Evolutionary conservation across 2,329 filamentous ascomycete species (phyloP), one percentile per base, ranked within the genome.

Genomic region (Colletotrichum musicola): DNA sequence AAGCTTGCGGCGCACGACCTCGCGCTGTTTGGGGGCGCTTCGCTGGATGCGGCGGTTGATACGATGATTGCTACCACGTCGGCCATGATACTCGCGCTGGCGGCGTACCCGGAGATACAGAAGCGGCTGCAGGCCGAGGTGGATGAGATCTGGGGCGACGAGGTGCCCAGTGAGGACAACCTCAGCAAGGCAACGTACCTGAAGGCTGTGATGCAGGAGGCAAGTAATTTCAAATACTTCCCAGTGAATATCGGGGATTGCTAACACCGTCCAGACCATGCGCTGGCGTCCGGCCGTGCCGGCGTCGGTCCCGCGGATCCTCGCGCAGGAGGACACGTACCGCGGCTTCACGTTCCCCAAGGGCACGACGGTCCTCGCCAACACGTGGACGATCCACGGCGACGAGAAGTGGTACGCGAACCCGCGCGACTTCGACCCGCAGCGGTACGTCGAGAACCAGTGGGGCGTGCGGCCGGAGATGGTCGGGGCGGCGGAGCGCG

Each of bases 341-440:
- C 78, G 81, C 50, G 84, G 83, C 16, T 85, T 83, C 71, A 75
- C 79, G 14, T 85, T 88, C 25, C 84, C 85, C 3, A 78, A 80
- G 3, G 84, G 81, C 0, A 85, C 85, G 0, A 81, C 79, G 0
- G 75, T 88, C 0, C 57, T 80, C 4, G 71, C 74, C 22, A 79
- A 80, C 60, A 70, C 74, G 40, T 86, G 64, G 70, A 79, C 64
- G 1, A 72, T 73, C 49, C 73, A 77, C 50, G 68, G 71, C 51
- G 72, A 77, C 57, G 68, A 73, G 3, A 53, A 64, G 0, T 68
- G 72, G 22, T 77, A 75, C 53, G 57, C 72, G 1, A 62, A 73
- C 4, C 76, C 76, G 1, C 68, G 75, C 9, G 66, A 47, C 22
- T 79, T 77, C 61, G 54, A 72, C 5, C 76, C 77, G 7, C 72